Evolutionary conservation across 2,329 filamentous ascomycete genomes (phyloP), one percentile per base, ranked within the genome.

Genomic region (Colletotrichum ledebouriae): DNA sequence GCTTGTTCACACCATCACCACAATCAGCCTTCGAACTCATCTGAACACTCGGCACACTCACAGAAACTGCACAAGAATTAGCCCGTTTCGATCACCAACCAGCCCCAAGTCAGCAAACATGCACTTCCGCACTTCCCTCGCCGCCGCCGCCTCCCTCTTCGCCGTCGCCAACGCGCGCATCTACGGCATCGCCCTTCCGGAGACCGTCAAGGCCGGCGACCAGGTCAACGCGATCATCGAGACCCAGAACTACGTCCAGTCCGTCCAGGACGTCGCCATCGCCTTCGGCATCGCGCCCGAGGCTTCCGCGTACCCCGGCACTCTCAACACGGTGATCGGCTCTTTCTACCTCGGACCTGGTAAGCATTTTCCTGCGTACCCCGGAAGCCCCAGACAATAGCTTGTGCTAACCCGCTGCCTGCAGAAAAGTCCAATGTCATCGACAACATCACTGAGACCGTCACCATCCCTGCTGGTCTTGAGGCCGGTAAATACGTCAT

Each of bases 171-270:
- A 74, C 46, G 81, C 82, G 63, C 78, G 80, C 71, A 83, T 85
- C 69, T 71, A 72, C 64, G 82, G 82, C 75, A 79, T 85, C 72
- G 73, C 78, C 15, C 76, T 80, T 15, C 83, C 83, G 2, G 63
- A 75, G 9, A 81, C 77, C 44, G 77, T 85, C 69, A 74, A 73
- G 39, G 78, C 81, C 4, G 80, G 79, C 68, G 71, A 74, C 37
- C 39, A 66, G 33, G 72, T 75, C 49, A 72, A 76, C 34, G 76
- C 80, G 72, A 76, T 76, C 20, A 77, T 85, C 70, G 52, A 76
- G 47, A 80, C 78, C 49, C 74, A 79, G 55, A 77, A 78, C 75
- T 84, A 83, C 76, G 81, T 82, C 73, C 82, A 85, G 73, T 62
- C 75, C 59, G 79, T 83, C 34, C 73, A 77, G 71, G 82, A 85